These are phyloP conservation scores for Daucus carota DNA, from an alignment of 129 eudicot genomes.

Conservation along the genomic window DNA sequence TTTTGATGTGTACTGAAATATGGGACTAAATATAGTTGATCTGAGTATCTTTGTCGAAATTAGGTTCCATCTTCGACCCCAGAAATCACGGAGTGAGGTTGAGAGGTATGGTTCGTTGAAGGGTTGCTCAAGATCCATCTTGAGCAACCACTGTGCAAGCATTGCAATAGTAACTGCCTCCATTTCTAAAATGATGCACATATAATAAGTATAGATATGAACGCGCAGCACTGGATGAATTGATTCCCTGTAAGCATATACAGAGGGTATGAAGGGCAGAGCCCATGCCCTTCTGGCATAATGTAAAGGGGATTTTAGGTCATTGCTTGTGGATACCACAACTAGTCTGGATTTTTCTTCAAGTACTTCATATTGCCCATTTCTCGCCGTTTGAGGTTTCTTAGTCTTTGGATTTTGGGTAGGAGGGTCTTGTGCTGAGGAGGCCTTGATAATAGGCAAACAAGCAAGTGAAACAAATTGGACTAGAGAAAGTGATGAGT, in stretches of 20 bases:
- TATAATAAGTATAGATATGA: not conserved
- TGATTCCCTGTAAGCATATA: constrained; percentile 8
- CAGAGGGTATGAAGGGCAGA: not conserved
- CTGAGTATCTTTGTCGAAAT: constrained; percentile 13
- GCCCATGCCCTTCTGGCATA: not conserved
- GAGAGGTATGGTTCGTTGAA: constrained; percentile 26
- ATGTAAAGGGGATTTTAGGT: constrained; percentile 4
- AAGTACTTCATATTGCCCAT: not conserved
- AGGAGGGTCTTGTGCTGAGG: not conserved
- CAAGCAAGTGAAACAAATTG: constrained; percentile 23
- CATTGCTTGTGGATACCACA: not conserved
- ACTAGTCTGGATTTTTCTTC: not conserved
- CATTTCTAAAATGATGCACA: constrained; percentile 14
- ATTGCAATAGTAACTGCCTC: not conserved
- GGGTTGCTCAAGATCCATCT: constrained; percentile 13
- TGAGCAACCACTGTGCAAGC: constrained; percentile 2
- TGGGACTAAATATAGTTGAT: constrained; percentile 14
- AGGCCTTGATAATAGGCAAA: constrained; percentile 24
- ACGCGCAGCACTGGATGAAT: constrained; percentile 1
- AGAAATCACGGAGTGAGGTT: constrained; percentile 24
- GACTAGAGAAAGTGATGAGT: constrained; percentile 11
- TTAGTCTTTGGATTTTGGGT: not conserved
- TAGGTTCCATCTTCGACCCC: constrained; percentile 39
- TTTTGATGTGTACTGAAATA: not conserved
- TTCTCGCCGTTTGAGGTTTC: not conserved